phyloP scores from a whole-genome alignment of 768 basidiomycete species.

The Boletus subparvulus region DNA sequence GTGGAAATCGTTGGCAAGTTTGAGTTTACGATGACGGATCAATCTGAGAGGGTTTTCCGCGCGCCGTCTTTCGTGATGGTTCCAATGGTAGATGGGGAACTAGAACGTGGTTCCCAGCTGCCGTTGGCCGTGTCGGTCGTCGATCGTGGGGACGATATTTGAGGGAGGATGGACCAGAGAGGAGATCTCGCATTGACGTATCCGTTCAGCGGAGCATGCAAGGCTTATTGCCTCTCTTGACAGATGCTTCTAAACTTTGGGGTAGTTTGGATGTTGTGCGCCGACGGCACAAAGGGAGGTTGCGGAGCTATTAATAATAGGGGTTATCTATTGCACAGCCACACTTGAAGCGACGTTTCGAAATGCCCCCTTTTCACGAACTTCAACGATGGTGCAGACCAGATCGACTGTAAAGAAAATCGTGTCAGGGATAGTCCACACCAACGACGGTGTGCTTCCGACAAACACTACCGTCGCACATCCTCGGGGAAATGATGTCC shows the following conservation, averaged over 20 bases:
- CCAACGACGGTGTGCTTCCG: too few species aligned
- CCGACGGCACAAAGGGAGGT: too few species aligned
- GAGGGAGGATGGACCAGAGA: background rate
- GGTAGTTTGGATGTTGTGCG: too few species aligned
- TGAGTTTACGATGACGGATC: slow-evolving; percentile 43
- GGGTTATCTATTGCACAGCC: background rate
- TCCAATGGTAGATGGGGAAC: slow-evolving; percentile 29
- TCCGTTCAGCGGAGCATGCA: background rate
- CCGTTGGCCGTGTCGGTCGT: slow-evolving; percentile 31
- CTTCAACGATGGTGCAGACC: background rate
- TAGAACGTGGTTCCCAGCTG: slow-evolving; percentile 32
- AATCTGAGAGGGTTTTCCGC: slow-evolving; percentile 27
- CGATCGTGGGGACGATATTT: background rate
- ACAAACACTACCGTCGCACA: background rate
- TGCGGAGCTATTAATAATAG: background rate
- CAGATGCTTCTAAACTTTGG: too few species aligned
- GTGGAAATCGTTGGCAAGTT: slow-evolving; percentile 54
- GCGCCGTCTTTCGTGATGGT: slow-evolving; percentile 33
- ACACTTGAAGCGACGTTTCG: background rate
- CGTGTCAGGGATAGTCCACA: background rate
- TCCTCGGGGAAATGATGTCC: background rate
- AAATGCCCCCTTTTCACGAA: background rate
- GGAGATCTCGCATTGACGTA: background rate
- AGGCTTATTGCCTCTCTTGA: background rate
- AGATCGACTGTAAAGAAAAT: background rate